Percentiles rank a stretch among this genome's conserved stretches.
phyloP scores from a whole-genome alignment of 164 flowering plant species.

The Aristolochia californica region DNA sequence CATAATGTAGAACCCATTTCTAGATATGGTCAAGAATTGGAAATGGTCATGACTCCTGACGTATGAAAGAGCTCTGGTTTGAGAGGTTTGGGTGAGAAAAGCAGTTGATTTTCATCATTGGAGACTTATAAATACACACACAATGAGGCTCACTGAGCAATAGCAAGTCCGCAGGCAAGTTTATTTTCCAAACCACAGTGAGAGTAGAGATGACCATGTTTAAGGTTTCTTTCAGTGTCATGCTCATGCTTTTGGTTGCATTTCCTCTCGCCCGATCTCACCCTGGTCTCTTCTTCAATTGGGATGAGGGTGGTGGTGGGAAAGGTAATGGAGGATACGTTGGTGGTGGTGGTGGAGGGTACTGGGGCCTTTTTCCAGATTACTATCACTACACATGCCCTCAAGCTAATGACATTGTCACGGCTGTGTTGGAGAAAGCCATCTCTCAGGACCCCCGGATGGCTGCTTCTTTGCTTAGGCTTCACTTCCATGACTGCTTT shows the following conservation, averaged over 20 bases:
- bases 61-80: neutral
- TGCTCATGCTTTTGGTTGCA: constrained; percentile 18
- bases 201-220: neutral
- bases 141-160: neutral
- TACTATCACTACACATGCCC: constrained; percentile 71
- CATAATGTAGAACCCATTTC: constrained; percentile 1
- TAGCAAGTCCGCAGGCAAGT: no score
- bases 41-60: constrained; percentile 3
- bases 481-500: constrained; percentile 95
- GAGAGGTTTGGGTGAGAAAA: constrained; percentile 10
- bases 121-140: constrained; percentile 4
- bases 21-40: constrained; percentile 1
- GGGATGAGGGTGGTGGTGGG: constrained; percentile 37
- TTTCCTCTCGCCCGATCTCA: constrained; percentile 33
- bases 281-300: constrained; percentile 33
- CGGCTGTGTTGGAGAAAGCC: constrained; percentile 59
- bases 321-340: no score
- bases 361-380: constrained; percentile 36
- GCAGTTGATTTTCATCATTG: constrained; percentile 3
- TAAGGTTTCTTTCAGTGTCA: constrained; percentile 4
- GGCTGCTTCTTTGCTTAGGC: constrained; percentile 89
- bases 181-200: neutral
- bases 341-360: constrained; percentile 13
- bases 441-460: constrained; percentile 57
- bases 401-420: constrained; percentile 67